Base-by-base conservation (phyloP, 2,329 filamentous ascomycete genomes). In the Aspergillus quadrilineatus region DNA sequence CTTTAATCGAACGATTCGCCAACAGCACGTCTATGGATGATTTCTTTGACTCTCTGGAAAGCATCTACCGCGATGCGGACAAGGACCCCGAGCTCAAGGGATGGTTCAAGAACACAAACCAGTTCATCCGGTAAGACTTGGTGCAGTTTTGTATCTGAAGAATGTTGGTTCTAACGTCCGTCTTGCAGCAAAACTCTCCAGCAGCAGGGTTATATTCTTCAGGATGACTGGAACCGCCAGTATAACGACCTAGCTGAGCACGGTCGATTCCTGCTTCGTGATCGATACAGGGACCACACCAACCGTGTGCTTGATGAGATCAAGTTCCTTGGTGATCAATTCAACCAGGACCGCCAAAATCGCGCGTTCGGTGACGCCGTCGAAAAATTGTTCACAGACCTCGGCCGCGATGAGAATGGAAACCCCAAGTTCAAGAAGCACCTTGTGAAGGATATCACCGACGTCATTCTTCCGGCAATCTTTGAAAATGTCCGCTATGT, bases 401-500 rank as follows among this genome's bases (percentile, higher is more conserved):
- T 99, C n/a, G 94, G 93, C 60, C 89, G 90, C 50, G 92, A 96
- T 62, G 81, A 88, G 67, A 85, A 88, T 57, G 94, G 93, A 67
- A 93, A 95, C 79, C 79, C 89, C 1, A 82, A 81, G 4, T 97
- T 97, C 82, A 99, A 99, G 85, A 89, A 89, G 61, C 90, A 97
- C 67, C 82, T 99, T 22, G 53, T 97, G 67, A 96, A 92, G 79
- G 94, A 99, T 66, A 69, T 99, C 52, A 89, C 85, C 10, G 89
- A 94, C 34, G 86, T 97, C 53, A 93, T 99, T 63, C 70, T 99
- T 6, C 94, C 94, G 1, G 85, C 82, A 9, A 77, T 90, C 53
- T 88, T 99, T 63, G 89, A 95, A 79, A 90, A 87, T 63, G 80
- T 94, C 55, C 88, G 90, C 59, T 99, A 99, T 74, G 84, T 99